Evolutionary conservation across 768 basidiomycete genomes (phyloP).

Genomic region (Tephrocybe sp.): DNA sequence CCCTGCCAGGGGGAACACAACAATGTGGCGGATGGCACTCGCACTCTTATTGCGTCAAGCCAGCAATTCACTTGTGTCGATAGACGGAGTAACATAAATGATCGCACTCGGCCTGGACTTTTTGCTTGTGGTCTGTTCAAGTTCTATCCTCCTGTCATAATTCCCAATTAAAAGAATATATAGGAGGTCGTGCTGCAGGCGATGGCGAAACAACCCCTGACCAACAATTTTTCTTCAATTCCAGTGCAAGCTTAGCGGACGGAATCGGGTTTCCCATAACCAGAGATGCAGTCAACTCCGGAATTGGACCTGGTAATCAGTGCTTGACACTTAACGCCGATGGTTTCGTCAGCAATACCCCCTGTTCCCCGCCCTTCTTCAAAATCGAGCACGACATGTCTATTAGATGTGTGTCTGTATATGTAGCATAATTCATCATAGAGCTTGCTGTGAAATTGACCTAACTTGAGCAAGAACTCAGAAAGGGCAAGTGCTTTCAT

Average conservation of each 20-base stretch:
- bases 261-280: slow-evolving; percentile 23
- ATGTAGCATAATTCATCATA: no score
- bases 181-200: slow-evolving; percentile 26
- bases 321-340: slow-evolving; percentile 23
- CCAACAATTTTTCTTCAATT: slow-evolving; percentile 26
- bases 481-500: no score
- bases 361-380: slow-evolving; percentile 25
- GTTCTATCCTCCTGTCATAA: no score
- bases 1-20: slow-evolving; percentile 25
- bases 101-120: slow-evolving; percentile 25
- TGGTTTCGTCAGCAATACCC: slow-evolving; percentile 23
- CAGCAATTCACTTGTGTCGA: slow-evolving; percentile 27
- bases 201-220: slow-evolving; percentile 23
- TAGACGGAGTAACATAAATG: slow-evolving; percentile 20
- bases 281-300: slow-evolving; percentile 22
- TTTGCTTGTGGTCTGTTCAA: slow-evolving; percentile 24
- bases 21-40: slow-evolving; percentile 21
- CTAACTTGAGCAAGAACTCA: neutral
- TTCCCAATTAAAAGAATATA: no score
- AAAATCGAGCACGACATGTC: slow-evolving; percentile 22
- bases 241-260: slow-evolving; percentile 14
- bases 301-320: slow-evolving; percentile 23
- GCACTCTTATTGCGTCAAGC: slow-evolving; percentile 28
- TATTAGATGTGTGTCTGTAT: no score
- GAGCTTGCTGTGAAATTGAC: no score